phyloP scores from a whole-genome alignment of 2,329 filamentous ascomycete species.

The Colletotrichum horii region DNA sequence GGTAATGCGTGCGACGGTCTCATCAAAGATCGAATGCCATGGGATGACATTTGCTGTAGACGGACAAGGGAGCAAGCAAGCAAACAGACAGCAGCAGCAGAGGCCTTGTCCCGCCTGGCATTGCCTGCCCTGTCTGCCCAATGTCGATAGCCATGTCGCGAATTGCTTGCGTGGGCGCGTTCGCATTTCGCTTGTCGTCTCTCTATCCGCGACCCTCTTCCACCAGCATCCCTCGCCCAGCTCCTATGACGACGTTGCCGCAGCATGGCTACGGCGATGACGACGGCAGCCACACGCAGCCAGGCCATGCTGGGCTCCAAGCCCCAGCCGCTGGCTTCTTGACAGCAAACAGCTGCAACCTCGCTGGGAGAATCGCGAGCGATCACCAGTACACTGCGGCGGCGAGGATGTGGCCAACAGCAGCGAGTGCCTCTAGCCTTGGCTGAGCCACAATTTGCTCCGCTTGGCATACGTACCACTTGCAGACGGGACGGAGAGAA shows the following conservation, averaged over 20 bases:
- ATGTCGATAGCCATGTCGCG: not conserved
- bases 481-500: not conserved
- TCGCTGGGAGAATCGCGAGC: not conserved
- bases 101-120: not conserved
- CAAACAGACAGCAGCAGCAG: not conserved
- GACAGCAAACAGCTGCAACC: not conserved
- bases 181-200: not conserved
- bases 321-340: not conserved
- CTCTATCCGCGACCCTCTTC: not conserved
- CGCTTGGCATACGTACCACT: conserved; percentile 11
- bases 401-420: not conserved
- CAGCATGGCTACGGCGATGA: conserved; percentile 4
- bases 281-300: conserved; percentile 12
- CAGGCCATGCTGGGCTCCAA: not conserved
- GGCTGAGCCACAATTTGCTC: conserved; percentile 9
- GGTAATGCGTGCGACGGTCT: not conserved
- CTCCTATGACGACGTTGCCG: conserved; percentile 3
- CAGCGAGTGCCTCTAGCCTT: not conserved
- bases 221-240: not conserved
- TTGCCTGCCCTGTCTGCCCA: not conserved
- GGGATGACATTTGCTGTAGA: conserved; percentile 1
- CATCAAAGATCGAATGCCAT: not conserved
- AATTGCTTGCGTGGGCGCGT: not conserved
- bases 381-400: not conserved
- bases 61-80: not conserved